Conservation (phyloP, 2,329 filamentous ascomycete genomes). For the Ustulina deusta region DNA sequence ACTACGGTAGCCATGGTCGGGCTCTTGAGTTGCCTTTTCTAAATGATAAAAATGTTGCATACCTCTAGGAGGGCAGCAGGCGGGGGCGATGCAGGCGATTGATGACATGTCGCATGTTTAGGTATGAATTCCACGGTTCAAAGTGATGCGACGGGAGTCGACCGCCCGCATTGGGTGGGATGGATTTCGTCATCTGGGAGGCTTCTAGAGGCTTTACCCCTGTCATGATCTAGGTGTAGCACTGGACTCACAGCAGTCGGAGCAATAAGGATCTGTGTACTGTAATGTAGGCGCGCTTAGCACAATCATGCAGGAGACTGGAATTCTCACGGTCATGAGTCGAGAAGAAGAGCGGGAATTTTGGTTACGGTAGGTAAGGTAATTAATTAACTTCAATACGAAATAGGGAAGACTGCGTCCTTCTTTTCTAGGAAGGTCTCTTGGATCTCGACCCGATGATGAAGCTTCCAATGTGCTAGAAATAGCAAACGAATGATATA, state of each 20-base stretch:
- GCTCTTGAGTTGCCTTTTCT: conserved; percentile 29
- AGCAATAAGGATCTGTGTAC: not conserved
- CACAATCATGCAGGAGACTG: conserved; percentile 2
- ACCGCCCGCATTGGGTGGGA: conserved; percentile 16
- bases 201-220: conserved; percentile 9
- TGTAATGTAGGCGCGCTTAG: conserved; percentile 8
- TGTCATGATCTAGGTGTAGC: conserved; percentile 6
- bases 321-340: conserved; percentile 5
- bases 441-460: conserved; percentile 21
- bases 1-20: not conserved
- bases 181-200: conserved; percentile 24
- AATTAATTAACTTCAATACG: conserved; percentile 35
- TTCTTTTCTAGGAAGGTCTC: conserved; percentile 50
- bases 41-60: conserved; percentile 21
- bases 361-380: not conserved
- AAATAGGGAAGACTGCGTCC: conserved; percentile 39
- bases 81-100: conserved; percentile 23
- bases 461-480: conserved; percentile 31
- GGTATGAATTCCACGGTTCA: conserved; percentile 10
- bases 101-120: conserved; percentile 29
- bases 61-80: conserved; percentile 2
- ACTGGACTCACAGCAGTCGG: conserved; percentile 8
- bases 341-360: not conserved
- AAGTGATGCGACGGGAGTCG: conserved; percentile 21
- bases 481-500: conserved; percentile 31